Conservation (phyloP, 2,329 filamentous ascomycete species). For the Cladorrhinum sp. region DNA sequence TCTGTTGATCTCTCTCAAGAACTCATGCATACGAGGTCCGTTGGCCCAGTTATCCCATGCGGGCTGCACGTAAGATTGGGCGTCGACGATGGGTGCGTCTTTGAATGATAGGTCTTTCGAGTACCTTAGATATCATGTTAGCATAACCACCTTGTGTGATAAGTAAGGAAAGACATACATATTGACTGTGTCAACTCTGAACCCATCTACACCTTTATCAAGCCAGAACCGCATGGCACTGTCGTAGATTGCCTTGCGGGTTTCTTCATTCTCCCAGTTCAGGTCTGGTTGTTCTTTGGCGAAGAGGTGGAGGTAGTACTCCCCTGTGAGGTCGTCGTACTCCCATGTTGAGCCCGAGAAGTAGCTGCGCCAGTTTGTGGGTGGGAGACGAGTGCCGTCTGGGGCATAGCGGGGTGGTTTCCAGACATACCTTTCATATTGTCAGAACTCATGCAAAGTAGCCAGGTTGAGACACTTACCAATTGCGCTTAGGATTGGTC, state of each 20-base stretch:
- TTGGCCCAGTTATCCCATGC: slow-evolving; percentile 61
- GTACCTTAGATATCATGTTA: no score
- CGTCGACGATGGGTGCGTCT: slow-evolving; percentile 55
- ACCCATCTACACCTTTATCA: slow-evolving; percentile 65
- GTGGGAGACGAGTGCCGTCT: slow-evolving; percentile 62
- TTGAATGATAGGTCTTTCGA: slow-evolving; percentile 58
- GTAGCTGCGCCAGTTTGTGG: slow-evolving; percentile 71
- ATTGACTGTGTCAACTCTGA: slow-evolving; percentile 69
- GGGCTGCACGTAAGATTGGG: slow-evolving; percentile 47
- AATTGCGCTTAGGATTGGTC: slow-evolving; percentile 63
- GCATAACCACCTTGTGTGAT: no score
- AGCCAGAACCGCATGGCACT: slow-evolving; percentile 75
- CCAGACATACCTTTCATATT: slow-evolving; percentile 33
- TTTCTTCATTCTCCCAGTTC: slow-evolving; percentile 75
- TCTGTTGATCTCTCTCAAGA: slow-evolving; percentile 61
- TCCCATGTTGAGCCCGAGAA: slow-evolving; percentile 64
- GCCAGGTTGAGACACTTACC: slow-evolving; percentile 54
- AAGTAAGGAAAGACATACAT: no score
- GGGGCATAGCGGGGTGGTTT: slow-evolving; percentile 41
- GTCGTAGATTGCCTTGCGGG: slow-evolving; percentile 67
- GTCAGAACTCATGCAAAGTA: not conserved
- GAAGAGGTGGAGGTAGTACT: slow-evolving; percentile 78
- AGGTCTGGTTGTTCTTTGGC: slow-evolving; percentile 74
- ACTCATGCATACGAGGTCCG: slow-evolving; percentile 67
- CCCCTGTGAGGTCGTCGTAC: slow-evolving; percentile 67